Percentiles rank a stretch among this genome's conserved stretches.
These are phyloP conservation scores for Escovopsis sp. DNA, from an alignment of 2,329 filamentous ascomycete species.

Conservation along the genomic window DNA sequence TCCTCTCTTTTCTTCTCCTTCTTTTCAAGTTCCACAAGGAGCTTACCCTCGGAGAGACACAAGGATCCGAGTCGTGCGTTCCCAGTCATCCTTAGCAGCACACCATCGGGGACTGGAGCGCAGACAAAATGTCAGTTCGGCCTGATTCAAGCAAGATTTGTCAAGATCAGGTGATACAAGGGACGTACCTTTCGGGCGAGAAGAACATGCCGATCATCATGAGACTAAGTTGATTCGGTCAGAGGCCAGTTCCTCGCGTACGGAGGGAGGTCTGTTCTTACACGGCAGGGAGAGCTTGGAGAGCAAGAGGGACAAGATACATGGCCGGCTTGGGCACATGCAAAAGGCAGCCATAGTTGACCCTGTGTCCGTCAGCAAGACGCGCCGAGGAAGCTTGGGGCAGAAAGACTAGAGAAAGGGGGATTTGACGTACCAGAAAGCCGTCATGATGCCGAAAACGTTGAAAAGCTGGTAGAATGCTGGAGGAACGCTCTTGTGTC, in stretches of 20 bases:
- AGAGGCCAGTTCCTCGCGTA: background rate
- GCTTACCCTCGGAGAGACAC: slow-evolving; percentile 30
- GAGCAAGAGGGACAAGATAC: slow-evolving; percentile 46
- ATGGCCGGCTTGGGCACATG: slow-evolving; percentile 30
- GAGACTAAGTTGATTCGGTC: slow-evolving; percentile 14
- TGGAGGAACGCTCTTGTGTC: slow-evolving; percentile 6
- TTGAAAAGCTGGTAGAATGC: slow-evolving; percentile 36
- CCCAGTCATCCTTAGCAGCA: slow-evolving; percentile 52
- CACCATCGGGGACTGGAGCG: slow-evolving; percentile 45
- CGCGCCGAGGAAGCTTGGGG: slow-evolving; percentile 14
- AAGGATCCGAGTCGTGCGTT: slow-evolving; percentile 41
- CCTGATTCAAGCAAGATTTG: slow-evolving; percentile 3
- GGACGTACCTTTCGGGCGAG: slow-evolving; percentile 31
- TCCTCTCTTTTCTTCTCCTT: too few relatives aligned
- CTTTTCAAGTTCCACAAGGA: too few relatives aligned
- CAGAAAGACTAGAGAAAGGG: background rate
- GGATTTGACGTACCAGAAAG: slow-evolving; percentile 23
- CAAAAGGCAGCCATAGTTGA: slow-evolving; percentile 37
- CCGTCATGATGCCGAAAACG: slow-evolving; percentile 26
- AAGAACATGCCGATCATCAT: slow-evolving; percentile 45
- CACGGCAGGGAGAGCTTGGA: slow-evolving; percentile 49
- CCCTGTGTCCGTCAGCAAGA: slow-evolving; percentile 19
- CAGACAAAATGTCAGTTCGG: slow-evolving; percentile 11
- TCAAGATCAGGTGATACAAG: background rate
- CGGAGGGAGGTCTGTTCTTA: slow-evolving; percentile 9